Conservation (phyloP, 257 asterid genomes). For the Sherardia arvensis region DNA sequence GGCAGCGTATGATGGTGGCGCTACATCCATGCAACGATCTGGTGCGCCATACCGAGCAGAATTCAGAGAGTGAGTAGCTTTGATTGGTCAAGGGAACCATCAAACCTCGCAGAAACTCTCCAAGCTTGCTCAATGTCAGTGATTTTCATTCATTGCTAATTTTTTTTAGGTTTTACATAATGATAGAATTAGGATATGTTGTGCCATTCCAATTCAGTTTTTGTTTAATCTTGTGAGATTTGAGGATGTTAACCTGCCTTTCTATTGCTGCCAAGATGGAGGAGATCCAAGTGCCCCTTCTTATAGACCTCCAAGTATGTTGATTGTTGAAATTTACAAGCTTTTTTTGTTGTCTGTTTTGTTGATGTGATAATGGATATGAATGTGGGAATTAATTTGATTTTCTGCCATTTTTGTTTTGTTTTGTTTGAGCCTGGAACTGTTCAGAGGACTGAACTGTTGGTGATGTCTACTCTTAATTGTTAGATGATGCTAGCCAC, state of each 20-base stretch:
- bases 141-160: neutral
- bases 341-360: neutral
- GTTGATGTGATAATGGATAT: no score
- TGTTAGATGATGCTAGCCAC: no score
- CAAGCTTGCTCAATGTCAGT: conserved; percentile 82
- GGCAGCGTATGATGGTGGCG: conserved; percentile 11
- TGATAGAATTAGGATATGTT: neutral
- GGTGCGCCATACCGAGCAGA: conserved; percentile 76
- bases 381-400: no score
- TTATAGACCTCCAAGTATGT: conserved; percentile 76
- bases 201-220: neutral
- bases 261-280: conserved; percentile 92
- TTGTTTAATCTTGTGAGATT: neutral
- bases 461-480: no score
- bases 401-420: neutral
- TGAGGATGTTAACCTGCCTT: conserved; percentile 46
- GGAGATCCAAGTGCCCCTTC: no score
- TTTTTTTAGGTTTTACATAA: neutral
- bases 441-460: conserved; percentile 83
- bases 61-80: no score
- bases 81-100: no score
- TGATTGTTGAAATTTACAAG: neutral
- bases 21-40: conserved; percentile 29
- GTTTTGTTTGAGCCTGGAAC: conserved; percentile 71
- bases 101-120: conserved; percentile 92